Evolutionary conservation across 1,284 basidiomycete species (phyloP).

Genomic region (Pyrrhoderma noxium): DNA sequence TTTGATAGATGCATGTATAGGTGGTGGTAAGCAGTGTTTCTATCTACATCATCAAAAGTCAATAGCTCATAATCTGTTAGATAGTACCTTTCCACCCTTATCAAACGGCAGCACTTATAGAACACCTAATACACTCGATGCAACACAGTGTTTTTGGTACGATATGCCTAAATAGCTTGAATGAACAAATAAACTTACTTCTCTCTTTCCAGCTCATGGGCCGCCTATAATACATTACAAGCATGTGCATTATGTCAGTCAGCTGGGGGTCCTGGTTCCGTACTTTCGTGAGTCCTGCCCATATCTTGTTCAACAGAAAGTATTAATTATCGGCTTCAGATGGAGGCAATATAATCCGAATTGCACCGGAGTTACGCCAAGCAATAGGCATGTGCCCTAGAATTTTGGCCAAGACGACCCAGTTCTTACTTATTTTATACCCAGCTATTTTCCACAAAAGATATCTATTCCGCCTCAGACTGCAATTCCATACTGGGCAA

Average conservation of each 20-base stretch:
- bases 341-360: constrained; percentile 7
- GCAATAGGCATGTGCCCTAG: neutral
- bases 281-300: neutral
- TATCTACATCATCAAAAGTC: too few species aligned
- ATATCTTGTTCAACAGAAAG: too few species aligned
- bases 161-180: too few species aligned
- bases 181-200: too few species aligned
- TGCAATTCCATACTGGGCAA: constrained; percentile 16
- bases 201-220: constrained; percentile 11
- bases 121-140: constrained; percentile 1
- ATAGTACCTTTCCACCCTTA: too few species aligned
- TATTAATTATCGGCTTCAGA: constrained; percentile 8
- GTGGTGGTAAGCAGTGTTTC: constrained; percentile 2
- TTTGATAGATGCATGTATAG: constrained; percentile 7
- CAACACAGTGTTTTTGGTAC: constrained; percentile 2
- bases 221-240: constrained; percentile 15
- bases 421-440: too few species aligned
- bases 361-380: constrained; percentile 1
- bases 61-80: too few species aligned
- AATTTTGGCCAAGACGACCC: neutral
- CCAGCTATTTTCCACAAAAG: constrained; percentile 2
- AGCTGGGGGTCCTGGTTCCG: neutral
- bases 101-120: constrained; percentile 10
- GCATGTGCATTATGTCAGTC: constrained; percentile 14
- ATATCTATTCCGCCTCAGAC: constrained; percentile 13